Evolutionary conservation across 2,329 filamentous ascomycete species (phyloP), one percentile per base, ranked within the genome.

Genomic region (Pseudonectria foliicola): DNA sequence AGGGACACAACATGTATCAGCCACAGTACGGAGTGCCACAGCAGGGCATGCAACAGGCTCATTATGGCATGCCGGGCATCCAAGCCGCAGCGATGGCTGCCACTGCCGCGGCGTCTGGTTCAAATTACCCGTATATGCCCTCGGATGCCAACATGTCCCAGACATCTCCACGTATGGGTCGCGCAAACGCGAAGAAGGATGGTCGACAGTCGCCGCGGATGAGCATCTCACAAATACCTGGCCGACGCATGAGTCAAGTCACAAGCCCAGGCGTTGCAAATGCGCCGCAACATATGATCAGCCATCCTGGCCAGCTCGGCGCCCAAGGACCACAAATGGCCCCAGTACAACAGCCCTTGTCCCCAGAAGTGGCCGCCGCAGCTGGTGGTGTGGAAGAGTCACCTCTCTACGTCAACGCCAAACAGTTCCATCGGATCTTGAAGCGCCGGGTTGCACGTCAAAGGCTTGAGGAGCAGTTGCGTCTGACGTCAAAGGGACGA

Each of bases 381-480:
- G 18, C 73, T 11, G 74, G 75, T 12, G 75, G 75, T 11, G 79
- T 80, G 4, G 92, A 96, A 59, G 92, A 98, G 56, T 90, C 90
- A 1, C 92, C 92, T 0, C 69, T 98, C 1, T 98, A 98, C 51
- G 92, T 98, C 54, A 98, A 98, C 53, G 92, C 92, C 5, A 98
- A 98, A 61, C 92, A 98, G 55, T 98, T 98, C 50, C 92, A 98
- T 58, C 84, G 92, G 16, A 98, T 98, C 31, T 65, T 98, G 35
- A 96, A 98, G 70, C 77, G 92, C 38, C 78, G 92, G 39, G 87
- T 96, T 44, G 92, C 92, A 6, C 77, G 92, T 24, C 92, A 96
- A 61, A 87, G 86, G 58, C 71, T 98, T 12, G 92, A 98, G 60
- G 92, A 98, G 60, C 85, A 89, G 35, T 66, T 98, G 28, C 79